Conservation (phyloP, 2,329 filamentous ascomycete genomes). For the Beauveria sp. region DNA sequence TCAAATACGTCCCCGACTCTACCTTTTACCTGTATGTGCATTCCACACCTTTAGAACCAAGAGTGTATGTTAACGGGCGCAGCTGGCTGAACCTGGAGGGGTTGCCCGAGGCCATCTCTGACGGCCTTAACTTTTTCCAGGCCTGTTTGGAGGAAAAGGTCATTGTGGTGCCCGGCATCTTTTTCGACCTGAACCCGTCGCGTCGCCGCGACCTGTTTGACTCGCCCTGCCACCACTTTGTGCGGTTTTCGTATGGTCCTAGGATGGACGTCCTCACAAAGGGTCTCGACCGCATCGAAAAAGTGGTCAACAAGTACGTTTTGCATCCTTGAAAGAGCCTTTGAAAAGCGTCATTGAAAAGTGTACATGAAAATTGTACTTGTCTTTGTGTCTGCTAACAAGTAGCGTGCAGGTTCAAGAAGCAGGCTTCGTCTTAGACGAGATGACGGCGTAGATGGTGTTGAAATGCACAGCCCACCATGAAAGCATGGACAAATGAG, state of each 20-base stretch:
- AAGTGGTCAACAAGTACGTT: slow-evolving; percentile 64
- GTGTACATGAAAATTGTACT: too few species aligned
- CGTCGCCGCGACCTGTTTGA: slow-evolving; percentile 88
- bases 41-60: neutral
- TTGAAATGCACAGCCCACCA: neutral
- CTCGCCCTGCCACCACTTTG: slow-evolving; percentile 87
- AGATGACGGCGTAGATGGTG: neutral
- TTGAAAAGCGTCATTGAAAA: too few species aligned
- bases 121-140: slow-evolving; percentile 95
- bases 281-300: slow-evolving; percentile 78
- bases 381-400: slow-evolving; percentile 6
- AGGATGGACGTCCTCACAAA: slow-evolving; percentile 70
- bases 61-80: slow-evolving; percentile 3
- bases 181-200: slow-evolving; percentile 92
- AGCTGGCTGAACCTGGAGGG: slow-evolving; percentile 54
- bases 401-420: slow-evolving; percentile 15
- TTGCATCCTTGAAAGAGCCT: neutral
- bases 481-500: neutral
- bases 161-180: slow-evolving; percentile 94
- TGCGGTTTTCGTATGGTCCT: slow-evolving; percentile 77
- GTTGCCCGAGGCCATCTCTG: slow-evolving; percentile 73
- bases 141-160: slow-evolving; percentile 89
- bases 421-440: slow-evolving; percentile 9
- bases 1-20: slow-evolving; percentile 77
- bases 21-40: slow-evolving; percentile 80